Conservation (phyloP, 768 basidiomycete species). For the Termitomyces sp. region DNA sequence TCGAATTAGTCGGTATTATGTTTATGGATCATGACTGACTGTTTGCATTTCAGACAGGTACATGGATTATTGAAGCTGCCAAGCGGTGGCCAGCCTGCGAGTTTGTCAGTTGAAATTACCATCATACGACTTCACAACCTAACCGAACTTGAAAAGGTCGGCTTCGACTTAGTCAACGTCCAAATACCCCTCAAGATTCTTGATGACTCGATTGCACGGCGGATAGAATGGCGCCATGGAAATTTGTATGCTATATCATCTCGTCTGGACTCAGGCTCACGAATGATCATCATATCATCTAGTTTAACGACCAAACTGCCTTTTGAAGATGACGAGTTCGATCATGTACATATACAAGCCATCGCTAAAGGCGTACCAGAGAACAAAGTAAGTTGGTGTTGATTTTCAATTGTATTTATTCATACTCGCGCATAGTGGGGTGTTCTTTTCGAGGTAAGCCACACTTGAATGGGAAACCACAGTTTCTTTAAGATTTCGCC, state of each 20-base stretch:
- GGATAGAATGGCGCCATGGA: slow-evolving; percentile 71
- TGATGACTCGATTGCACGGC: slow-evolving; percentile 45
- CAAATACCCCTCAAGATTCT: slow-evolving; percentile 58
- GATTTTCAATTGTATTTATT: not conserved
- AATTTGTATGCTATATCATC: slow-evolving; percentile 53
- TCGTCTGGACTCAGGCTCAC: not conserved
- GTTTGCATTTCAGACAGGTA: slow-evolving; percentile 45
- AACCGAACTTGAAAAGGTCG: slow-evolving; percentile 43
- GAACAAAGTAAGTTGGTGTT: slow-evolving; percentile 50
- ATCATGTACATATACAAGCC: slow-evolving; percentile 69
- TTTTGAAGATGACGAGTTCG: slow-evolving; percentile 81
- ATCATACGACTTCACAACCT: not conserved
- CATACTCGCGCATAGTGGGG: slow-evolving; percentile 48
- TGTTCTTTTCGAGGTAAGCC: slow-evolving; percentile 56
- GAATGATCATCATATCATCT: not conserved
- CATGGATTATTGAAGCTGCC: slow-evolving; percentile 71
- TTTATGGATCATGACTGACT: not conserved
- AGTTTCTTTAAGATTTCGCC: not conserved
- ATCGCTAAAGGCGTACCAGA: slow-evolving; percentile 71
- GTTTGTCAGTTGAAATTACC: slow-evolving; percentile 40
- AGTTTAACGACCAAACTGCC: slow-evolving; percentile 75
- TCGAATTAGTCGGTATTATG: slow-evolving; percentile 11
- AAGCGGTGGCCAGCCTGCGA: slow-evolving; percentile 64
- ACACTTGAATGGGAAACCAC: not conserved
- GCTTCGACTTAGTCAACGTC: slow-evolving; percentile 75